Conservation (phyloP, 2,329 filamentous ascomycete genomes). For the Calonectria fujianensis region DNA sequence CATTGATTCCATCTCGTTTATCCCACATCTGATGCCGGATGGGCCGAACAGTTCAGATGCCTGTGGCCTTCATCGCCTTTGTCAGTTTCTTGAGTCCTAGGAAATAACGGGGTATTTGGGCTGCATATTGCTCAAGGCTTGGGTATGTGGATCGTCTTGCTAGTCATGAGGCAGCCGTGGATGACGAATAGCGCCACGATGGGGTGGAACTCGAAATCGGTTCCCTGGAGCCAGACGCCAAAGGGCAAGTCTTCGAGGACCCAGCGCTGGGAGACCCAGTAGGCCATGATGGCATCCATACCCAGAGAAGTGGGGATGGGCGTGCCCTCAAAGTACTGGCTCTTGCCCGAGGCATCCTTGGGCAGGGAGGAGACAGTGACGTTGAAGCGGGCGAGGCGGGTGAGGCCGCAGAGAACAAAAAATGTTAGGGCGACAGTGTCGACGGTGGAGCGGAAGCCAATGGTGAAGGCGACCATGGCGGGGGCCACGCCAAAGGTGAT, state of each 20-base stretch:
- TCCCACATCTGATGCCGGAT: neutral
- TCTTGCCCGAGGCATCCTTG: constrained; percentile 94
- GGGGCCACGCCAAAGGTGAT: constrained; percentile 97
- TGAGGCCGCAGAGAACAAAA: constrained; percentile 96
- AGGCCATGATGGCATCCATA: constrained; percentile 89
- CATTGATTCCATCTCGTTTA: constrained; percentile 22
- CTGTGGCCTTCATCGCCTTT: neutral
- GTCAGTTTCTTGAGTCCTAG: neutral
- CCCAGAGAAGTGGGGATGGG: constrained; percentile 93
- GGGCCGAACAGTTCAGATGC: neutral
- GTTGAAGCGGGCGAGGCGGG: constrained; percentile 96
- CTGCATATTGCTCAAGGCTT: constrained; percentile 76
- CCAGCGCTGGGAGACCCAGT: constrained; percentile 89
- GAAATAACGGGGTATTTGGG: constrained; percentile 12
- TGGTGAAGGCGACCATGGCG: constrained; percentile 88
- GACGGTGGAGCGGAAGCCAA: constrained; percentile 88
- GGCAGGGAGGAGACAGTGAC: constrained; percentile 93
- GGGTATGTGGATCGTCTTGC: constrained; percentile 94
- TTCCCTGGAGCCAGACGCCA: constrained; percentile 81
- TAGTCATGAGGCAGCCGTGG: constrained; percentile 96
- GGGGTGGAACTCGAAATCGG: constrained; percentile 88
- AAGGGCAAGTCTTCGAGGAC: constrained; percentile 86
- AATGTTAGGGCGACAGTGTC: constrained; percentile 89
- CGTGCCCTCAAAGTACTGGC: constrained; percentile 96
- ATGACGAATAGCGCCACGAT: constrained; percentile 86